Conservation (phyloP, 129 eudicot genomes). For the Pseudognaphalium luteoalbum region DNA sequence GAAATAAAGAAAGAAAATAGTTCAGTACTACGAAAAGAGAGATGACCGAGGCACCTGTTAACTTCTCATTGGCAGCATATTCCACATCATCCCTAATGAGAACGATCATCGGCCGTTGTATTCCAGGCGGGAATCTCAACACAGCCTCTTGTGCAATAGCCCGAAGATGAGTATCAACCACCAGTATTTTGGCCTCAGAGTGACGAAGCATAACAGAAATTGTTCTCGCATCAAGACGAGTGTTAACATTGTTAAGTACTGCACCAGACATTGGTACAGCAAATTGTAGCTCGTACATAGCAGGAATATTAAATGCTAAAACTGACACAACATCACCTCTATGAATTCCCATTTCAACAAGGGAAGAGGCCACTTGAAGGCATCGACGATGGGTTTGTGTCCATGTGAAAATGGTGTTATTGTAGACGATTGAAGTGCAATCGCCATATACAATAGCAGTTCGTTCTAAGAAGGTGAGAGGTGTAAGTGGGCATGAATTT, state of each 20-base stretch:
- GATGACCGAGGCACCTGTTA: background rate
- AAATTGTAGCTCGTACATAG: slow-evolving; percentile 45
- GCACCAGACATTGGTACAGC: slow-evolving; percentile 47
- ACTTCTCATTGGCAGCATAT: background rate
- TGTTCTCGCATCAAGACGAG: slow-evolving; percentile 42
- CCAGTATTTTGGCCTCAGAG: slow-evolving; percentile 26
- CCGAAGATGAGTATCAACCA: slow-evolving; percentile 34
- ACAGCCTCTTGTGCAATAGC: slow-evolving; percentile 24
- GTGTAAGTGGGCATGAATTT: slow-evolving; percentile 42
- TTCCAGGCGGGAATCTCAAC: slow-evolving; percentile 25
- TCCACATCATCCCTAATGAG: slow-evolving; percentile 20
- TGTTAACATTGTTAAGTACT: slow-evolving; percentile 36
- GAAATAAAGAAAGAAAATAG: too few relatives aligned
- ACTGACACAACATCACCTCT: slow-evolving; percentile 36
- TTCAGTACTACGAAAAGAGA: background rate
- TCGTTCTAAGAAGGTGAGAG: slow-evolving; percentile 38
- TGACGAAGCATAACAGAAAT: slow-evolving; percentile 34
- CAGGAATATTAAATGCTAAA: slow-evolving; percentile 34
- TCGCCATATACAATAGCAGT: slow-evolving; percentile 39
- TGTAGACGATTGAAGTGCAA: slow-evolving; percentile 31
- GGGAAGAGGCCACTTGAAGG: slow-evolving; percentile 34
- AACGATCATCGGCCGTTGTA: slow-evolving; percentile 29
- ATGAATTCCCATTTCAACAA: slow-evolving; percentile 17
- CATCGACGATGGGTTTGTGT: slow-evolving; percentile 37
- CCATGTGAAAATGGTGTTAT: slow-evolving; percentile 39